Evolutionary conservation across 2,329 filamentous ascomycete species (phyloP), one percentile per base, ranked within the genome.

Genomic region (Chaetomium sp.): DNA sequence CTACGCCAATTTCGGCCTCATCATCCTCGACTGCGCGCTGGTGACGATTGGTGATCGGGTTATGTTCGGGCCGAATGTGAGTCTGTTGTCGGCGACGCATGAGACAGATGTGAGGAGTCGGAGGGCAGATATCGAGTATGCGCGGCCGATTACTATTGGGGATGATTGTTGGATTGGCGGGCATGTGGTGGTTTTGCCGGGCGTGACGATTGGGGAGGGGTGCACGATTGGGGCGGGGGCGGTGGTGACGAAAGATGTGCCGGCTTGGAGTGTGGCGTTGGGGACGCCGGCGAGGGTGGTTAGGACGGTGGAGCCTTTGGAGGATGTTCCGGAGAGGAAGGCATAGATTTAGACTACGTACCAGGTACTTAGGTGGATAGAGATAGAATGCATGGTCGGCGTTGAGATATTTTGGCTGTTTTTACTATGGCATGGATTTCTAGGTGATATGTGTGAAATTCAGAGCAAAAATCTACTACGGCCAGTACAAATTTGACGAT

Each of bases 101-200:
- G 87, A 88, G 49, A 74, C 87, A 0, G 86, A 87, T 61, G 74
- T 79, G 0, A 71, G 73, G 52, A 75, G 72, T 1, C 73, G 78
- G 14, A 69, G 76, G 32, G 72, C 77, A 40, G 33, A 19, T 9
- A n/a, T 53, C 37, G 91, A 95, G 69, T 66, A 74, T 7, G 91
- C 89, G 0, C 82, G 81, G 62, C 81, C 87, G 10, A 88, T 96
- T 58, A 79, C 75, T 38, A 83, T 95, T 54, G 89, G 86, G 0
- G 85, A 90, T 61, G 90, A 95, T 72, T 88, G 88, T 71, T 90
- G 88, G 88, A 71, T 92, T 37, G 88, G 85, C 1, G 87, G 87
- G 0, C 86, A 85, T 65, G 84, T 83, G 4, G 81, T 77, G 32
- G 80, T 95, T 19, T 72, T 92, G 47, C 84, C 88, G 0, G 89